Conservation (phyloP, 2,329 filamentous ascomycete species). For the Myriangium duriaei region DNA sequence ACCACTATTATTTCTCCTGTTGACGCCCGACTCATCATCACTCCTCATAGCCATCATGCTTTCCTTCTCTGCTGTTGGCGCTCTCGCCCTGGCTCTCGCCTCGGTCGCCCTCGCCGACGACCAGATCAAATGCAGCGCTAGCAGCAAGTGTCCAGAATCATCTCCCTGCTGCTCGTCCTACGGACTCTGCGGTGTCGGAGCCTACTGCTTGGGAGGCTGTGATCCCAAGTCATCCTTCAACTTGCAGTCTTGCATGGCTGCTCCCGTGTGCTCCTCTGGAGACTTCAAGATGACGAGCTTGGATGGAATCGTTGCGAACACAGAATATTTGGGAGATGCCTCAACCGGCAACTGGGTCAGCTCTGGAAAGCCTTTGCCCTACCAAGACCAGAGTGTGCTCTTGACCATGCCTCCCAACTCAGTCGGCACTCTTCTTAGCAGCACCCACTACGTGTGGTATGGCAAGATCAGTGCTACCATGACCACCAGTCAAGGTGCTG, state of each 20-base stretch:
- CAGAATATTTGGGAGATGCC: conserved; percentile 76
- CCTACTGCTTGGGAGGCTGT: conserved; percentile 91
- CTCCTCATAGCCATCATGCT: too few species aligned
- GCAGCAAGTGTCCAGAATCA: conserved; percentile 20
- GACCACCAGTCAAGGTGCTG: conserved; percentile 70
- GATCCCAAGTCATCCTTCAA: conserved; percentile 74
- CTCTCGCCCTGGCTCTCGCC: conserved; percentile 19
- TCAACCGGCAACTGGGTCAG: conserved; percentile 75
- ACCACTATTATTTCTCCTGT: too few species aligned
- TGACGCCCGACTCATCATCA: too few species aligned
- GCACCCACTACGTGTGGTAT: conserved; percentile 90
- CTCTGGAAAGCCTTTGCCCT: conserved; percentile 59
- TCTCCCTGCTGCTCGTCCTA: conserved; percentile 46
- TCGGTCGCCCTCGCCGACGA: conserved; percentile 17
- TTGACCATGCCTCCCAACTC: conserved; percentile 82
- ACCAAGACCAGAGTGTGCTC: conserved; percentile 54
- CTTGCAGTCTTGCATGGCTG: conserved; percentile 74
- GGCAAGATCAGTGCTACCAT: conserved; percentile 78
- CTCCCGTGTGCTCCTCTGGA: conserved; percentile 65
- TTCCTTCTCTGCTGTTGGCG: conserved; percentile 16
- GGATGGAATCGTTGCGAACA: conserved; percentile 56
- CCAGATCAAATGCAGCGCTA: conserved; percentile 19
- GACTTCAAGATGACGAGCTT: conserved; percentile 63
- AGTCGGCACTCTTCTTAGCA: conserved; percentile 75
- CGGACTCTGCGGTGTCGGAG: conserved; percentile 76